Base-by-base conservation (phyloP, 2,329 filamentous ascomycete species). In the Dactylellina parvicollis region DNA sequence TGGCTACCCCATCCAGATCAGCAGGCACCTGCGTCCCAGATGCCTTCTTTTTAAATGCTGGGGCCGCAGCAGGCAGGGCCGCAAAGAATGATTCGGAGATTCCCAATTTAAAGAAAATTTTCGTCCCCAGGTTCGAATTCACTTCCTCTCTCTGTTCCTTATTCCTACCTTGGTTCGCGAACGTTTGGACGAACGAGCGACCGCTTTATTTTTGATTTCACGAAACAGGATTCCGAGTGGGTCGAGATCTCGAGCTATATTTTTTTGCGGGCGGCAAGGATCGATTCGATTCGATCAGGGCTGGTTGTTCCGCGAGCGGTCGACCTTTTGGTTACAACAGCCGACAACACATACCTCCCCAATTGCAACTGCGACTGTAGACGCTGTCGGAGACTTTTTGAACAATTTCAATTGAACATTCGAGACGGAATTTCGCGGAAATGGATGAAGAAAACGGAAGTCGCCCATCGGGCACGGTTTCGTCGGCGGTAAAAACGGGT, bases 401-500 rank as follows among this genome's bases (percentile, higher is more conserved):
- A 20, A 26, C 7, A 14, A 5, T 32, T 59, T 47, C n/a, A 36
- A 34, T 47, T 49, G 3, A 40, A 26, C 24, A 42, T 40, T 38
- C 34, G 10, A 26, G 30, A 30, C 5, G 7, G 9, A 28, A 57
- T 32, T 34, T 49, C 18, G 38, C 44, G 2, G 34, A 38, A 40
- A 72, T 65, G 42, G 60, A 66, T 16, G 62, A 60, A 66, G 69
- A 73, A 55, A n/a, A 26, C 24, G 30, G 55, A 14, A 59, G 46
- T 20, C 26, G 60, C 44, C 44, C 59, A 26, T 50, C 59, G 42
- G 59, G 42, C 16, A 44, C 22, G 28, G 85, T 86, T 24, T 86
- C 85, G 0, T 85, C 85, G 0, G 80, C 86, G 8, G 79, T 87
- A 1, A 80, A 81, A 16, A 80, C 79, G 34, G 83, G 83, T 70